These are phyloP conservation scores for Nasturtium officinale DNA, from an alignment of 345 rosid genomes.

Conservation along the genomic window DNA sequence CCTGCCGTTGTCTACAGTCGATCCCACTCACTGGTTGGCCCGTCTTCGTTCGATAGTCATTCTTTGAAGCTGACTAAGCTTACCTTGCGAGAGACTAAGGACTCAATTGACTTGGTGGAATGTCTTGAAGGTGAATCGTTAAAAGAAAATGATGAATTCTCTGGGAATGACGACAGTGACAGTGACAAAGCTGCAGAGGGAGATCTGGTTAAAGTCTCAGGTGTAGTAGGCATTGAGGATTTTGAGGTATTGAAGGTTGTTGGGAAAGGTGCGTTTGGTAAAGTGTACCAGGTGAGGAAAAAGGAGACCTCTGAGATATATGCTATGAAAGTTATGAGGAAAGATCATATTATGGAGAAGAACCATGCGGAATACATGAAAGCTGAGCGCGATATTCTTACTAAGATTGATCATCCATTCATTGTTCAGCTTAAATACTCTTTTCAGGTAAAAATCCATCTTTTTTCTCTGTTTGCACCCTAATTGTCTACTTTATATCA, in stretches of 20 bases:
- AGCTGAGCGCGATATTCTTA: slow-evolving; percentile 87
- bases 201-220: slow-evolving; percentile 30
- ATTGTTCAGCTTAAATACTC: slow-evolving; percentile 84
- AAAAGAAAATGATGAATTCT: slow-evolving; percentile 48
- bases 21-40: slow-evolving; percentile 92
- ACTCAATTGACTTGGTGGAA: slow-evolving; percentile 55
- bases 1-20: slow-evolving; percentile 72
- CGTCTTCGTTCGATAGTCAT: slow-evolving; percentile 64
- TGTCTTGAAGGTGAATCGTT: slow-evolving; percentile 41
- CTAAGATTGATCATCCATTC: slow-evolving; percentile 81
- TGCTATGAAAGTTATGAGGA: slow-evolving; percentile 97
- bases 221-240: slow-evolving; percentile 66
- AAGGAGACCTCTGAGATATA: slow-evolving; percentile 74
- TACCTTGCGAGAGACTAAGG: slow-evolving; percentile 54
- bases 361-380: slow-evolving; percentile 90
- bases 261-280: slow-evolving; percentile 94
- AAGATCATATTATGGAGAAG: slow-evolving; percentile 87
- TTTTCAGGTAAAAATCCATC: slow-evolving; percentile 63
- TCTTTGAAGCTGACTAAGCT: slow-evolving; percentile 70
- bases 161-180: slow-evolving; percentile 42
- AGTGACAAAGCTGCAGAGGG: slow-evolving; percentile 33
- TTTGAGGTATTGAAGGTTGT: slow-evolving; percentile 85
- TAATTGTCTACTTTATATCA: neutral
- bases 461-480: neutral
- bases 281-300: slow-evolving; percentile 84